These are phyloP conservation scores for Pugionium cornutum DNA, from an alignment of 345 rosid species.

Conservation along the genomic window DNA sequence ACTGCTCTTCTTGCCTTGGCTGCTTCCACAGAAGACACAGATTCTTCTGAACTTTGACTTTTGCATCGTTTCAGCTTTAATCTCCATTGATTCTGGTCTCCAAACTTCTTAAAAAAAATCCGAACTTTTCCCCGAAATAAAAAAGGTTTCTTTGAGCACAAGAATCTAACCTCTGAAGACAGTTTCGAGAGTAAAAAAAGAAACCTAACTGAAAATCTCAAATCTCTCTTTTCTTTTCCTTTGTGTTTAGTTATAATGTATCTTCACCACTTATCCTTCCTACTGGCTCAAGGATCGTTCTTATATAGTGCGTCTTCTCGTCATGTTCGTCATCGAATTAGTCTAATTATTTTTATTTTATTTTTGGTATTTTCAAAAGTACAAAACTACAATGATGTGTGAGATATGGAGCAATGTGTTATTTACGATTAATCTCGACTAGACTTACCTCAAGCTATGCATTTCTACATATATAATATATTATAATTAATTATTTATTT, in stretches of 20 bases:
- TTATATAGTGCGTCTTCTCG: constrained; percentile 42
- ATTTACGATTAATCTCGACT: constrained; percentile 48
- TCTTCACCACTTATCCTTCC: constrained; percentile 15
- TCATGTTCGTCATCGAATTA: constrained; percentile 1
- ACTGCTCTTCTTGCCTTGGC: constrained; percentile 82
- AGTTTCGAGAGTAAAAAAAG: too few species aligned
- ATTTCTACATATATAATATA: too few species aligned
- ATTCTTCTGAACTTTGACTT: constrained; percentile 68
- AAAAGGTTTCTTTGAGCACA: constrained; percentile 31
- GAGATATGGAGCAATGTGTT: constrained; percentile 47
- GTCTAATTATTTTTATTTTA: not conserved
- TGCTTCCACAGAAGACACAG: constrained; percentile 88
- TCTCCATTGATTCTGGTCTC: constrained; percentile 45
- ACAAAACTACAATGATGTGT: constrained; percentile 31
- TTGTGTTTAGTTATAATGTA: not conserved
- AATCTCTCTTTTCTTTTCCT: not conserved
- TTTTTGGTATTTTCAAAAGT: constrained; percentile 13
- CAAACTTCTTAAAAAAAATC: too few species aligned
- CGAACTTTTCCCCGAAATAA: not conserved
- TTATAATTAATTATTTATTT: too few species aligned
- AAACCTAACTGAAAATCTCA: too few species aligned
- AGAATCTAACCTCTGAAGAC: constrained; percentile 5
- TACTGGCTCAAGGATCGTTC: constrained; percentile 19
- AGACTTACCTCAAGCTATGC: too few species aligned
- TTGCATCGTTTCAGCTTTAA: constrained; percentile 44